A percentile compares a stretch with the other conserved stretches of the same genome.
Evolutionary conservation across 257 asterid species (phyloP).

Genomic region (Rauvolfia tetraphylla): DNA sequence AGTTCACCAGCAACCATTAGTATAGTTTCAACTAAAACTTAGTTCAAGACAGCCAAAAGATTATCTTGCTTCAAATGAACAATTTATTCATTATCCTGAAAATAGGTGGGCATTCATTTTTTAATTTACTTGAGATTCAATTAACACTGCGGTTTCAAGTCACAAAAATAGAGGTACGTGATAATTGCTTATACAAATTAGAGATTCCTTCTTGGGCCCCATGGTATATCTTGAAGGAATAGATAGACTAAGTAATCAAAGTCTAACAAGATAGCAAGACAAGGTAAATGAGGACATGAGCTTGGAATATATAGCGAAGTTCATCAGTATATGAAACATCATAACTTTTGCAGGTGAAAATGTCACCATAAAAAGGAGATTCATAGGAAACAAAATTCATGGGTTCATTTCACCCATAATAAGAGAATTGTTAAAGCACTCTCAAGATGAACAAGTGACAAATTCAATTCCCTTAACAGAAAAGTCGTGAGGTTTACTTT

Average conservation of each 20-base stretch:
- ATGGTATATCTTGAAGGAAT: neutral
- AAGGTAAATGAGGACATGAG: neutral
- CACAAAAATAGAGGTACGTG: neutral
- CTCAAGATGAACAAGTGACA: neutral
- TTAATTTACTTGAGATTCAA: neutral
- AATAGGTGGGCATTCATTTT: neutral
- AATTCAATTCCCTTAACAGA: neutral
- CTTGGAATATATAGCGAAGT: neutral
- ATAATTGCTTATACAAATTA: neutral
- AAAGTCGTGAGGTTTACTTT: neutral
- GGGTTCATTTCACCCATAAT: neutral
- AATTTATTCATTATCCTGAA: neutral
- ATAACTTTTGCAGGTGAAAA: neutral
- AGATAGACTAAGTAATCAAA: neutral
- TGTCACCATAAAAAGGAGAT: neutral
- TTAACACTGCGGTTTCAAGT: neutral
- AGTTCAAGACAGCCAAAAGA: neutral
- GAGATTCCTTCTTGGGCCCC: neutral
- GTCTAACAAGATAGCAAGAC: neutral
- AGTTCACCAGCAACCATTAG: neutral
- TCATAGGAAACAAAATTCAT: neutral
- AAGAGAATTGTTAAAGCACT: neutral
- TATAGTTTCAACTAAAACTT: neutral
- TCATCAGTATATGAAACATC: neutral
- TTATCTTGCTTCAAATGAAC: neutral